These are phyloP conservation scores for Anethum foeniculum DNA, from an alignment of 140 eudicot genomes.

Conservation along the genomic window DNA sequence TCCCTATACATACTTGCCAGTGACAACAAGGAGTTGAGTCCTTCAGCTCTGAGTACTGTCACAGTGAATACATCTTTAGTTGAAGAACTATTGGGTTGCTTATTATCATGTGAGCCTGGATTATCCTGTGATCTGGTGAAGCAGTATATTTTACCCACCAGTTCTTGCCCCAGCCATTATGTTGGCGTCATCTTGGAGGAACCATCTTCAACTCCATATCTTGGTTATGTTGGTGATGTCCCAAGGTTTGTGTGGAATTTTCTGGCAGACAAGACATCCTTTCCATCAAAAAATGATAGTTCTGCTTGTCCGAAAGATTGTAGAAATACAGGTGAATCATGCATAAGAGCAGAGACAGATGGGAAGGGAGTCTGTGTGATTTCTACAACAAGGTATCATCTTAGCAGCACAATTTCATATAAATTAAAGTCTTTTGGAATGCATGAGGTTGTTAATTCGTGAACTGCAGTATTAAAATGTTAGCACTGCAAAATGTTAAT, in stretches of 20 bases:
- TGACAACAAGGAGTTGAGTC: conserved; percentile 27
- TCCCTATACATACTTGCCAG: conserved; percentile 71
- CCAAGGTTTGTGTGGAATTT: conserved; percentile 86
- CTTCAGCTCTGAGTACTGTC: conserved; percentile 37
- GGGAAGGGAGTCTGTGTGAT: conserved; percentile 73
- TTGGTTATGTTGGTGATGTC: conserved; percentile 57
- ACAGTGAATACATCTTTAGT: conserved; percentile 66
- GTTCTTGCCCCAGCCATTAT: conserved; percentile 76
- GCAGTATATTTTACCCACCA: conserved; percentile 46
- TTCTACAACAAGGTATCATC: conserved; percentile 79
- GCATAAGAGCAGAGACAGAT: conserved; percentile 60
- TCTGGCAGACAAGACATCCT: conserved; percentile 73
- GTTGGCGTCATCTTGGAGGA: conserved; percentile 81
- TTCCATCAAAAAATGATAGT: conserved; percentile 29
- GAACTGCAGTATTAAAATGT: not conserved
- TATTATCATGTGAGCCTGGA: conserved; percentile 80
- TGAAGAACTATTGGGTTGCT: conserved; percentile 71
- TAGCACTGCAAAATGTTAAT: not conserved
- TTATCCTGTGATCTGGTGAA: conserved; percentile 70
- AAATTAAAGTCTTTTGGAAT: not conserved
- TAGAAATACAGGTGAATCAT: conserved; percentile 50
- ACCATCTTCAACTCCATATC: conserved; percentile 58
- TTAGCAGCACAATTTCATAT: not conserved
- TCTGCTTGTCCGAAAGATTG: conserved; percentile 62
- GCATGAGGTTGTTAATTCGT: not conserved